phyloP scores from a whole-genome alignment of 148 eudicot species.

The Arbutus unedo region DNA sequence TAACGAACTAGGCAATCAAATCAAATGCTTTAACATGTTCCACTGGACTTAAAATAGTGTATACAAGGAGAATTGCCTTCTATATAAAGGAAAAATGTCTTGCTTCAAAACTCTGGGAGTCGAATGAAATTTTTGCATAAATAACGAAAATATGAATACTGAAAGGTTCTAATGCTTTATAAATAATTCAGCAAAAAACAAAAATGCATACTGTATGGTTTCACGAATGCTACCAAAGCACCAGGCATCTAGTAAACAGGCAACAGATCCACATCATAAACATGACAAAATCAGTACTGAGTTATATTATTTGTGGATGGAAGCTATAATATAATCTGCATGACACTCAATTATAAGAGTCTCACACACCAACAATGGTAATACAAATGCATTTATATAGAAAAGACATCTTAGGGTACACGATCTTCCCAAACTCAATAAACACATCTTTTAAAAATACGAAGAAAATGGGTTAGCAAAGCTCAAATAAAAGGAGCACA shows the following conservation, averaged over 20 bases:
- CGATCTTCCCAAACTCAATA: not conserved
- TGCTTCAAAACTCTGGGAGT: not conserved
- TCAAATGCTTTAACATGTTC: conserved; percentile 8
- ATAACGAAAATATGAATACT: not conserved
- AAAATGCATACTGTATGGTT: not conserved
- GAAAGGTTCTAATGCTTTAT: not conserved
- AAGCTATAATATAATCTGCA: not conserved
- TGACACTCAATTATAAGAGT: not conserved
- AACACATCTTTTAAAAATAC: not conserved
- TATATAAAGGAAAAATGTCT: not conserved
- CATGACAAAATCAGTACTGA: not conserved
- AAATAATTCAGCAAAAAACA: not conserved
- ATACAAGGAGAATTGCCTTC: not conserved
- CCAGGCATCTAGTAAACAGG: conserved; percentile 1
- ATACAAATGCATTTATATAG: not conserved
- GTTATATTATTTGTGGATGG: not conserved
- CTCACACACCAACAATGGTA: not conserved
- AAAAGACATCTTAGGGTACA: not conserved
- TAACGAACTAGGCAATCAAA: not conserved
- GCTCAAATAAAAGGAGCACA: not conserved
- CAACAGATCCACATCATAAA: conserved; percentile 3
- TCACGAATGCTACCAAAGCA: not conserved
- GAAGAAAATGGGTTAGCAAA: not conserved
- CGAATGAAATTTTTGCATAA: not conserved
- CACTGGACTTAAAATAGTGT: not conserved